Evolutionary conservation across 208 protist species (phyloP).

Genomic region (Wallacemonas collosoma): DNA sequence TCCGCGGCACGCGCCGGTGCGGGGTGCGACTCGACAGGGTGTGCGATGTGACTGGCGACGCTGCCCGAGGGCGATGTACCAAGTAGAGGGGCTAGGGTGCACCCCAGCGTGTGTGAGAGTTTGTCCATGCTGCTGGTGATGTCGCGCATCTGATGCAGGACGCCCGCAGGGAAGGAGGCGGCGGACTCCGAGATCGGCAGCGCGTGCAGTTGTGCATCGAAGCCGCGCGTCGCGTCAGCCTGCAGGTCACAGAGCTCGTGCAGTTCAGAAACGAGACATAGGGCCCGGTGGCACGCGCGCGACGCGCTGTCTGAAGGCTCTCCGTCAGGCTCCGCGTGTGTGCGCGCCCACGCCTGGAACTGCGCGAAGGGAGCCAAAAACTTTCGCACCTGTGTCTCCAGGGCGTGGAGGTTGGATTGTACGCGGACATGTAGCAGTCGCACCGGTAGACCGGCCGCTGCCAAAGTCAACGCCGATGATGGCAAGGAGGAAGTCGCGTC

Average conservation of each 20-base stretch:
- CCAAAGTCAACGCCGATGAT: background rate
- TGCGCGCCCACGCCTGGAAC: background rate
- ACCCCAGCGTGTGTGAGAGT: conserved; percentile 23
- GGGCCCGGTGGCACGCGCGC: background rate
- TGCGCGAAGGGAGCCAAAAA: background rate
- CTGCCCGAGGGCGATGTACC: background rate
- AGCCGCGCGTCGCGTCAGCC: conserved; percentile 24
- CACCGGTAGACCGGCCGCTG: conserved; percentile 5
- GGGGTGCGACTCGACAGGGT: no score
- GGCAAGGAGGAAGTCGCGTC: background rate
- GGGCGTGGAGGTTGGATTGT: conserved; percentile 4
- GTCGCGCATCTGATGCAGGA: conserved; percentile 26
- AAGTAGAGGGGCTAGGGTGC: conserved; percentile 2
- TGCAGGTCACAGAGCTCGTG: conserved; percentile 24
- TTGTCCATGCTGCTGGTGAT: conserved; percentile 22
- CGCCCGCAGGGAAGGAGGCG: background rate
- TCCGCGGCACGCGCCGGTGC: background rate
- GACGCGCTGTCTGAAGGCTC: background rate
- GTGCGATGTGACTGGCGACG: no score
- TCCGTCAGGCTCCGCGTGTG: background rate
- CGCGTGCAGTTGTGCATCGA: conserved; percentile 23
- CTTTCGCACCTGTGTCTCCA: background rate
- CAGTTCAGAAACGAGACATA: background rate
- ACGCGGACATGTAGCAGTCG: conserved; percentile 10
- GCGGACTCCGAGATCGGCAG: background rate